Base-by-base conservation (phyloP, 805 yeast species). In the Hanseniaspora lachancei region DNA sequence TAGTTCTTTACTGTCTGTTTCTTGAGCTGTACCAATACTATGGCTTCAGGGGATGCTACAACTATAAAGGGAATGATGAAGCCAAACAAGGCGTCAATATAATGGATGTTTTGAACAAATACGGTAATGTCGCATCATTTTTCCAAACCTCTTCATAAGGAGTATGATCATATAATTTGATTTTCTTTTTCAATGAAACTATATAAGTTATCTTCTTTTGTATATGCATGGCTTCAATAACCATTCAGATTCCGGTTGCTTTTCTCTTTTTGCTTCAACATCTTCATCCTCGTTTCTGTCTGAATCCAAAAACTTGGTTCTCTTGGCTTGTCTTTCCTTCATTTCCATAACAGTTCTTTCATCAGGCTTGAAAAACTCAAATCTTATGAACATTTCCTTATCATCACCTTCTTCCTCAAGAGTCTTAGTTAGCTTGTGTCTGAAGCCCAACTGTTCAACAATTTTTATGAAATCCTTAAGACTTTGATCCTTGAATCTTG, bases 211-310 rank as follows among this genome's bases (percentile, higher is more conserved):
- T 44, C 49, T 48, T 48, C 40, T 64, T 66, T 93, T 93, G 70
- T 93, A 93, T 58, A 93, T 86, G 71, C 99, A 93, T 2, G 99
- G 98, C 68, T 91, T 93, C 61, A 93, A 74, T 58, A 91, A 71
- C 95, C 95, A 87, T 63, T 83, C 77, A 10, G 95, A 95, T 64
- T 87, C 95, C 0, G 91, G 82, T 2, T 62, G 64, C 57, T 72
- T 69, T 12, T 66, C 63, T 63, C 91, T 75, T 64, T 76, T 82
- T 49, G 64, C 62, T 57, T 79, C 80, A 35, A 84, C 70, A 57
- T 77, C 72, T 29, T 55, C 58, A 59, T 82, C 85, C 60, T 78
- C 78, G 55, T 80, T 82, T 23, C 77, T 71, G 55, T 83, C 88
- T 35, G 74, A 76, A 63, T 87, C 95, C 48, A 86, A 76, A 60